Evolutionary conservation across 768 basidiomycete genomes (phyloP), one percentile per base, ranked within the genome.

Genomic region (Gloeophyllum trabeum): DNA sequence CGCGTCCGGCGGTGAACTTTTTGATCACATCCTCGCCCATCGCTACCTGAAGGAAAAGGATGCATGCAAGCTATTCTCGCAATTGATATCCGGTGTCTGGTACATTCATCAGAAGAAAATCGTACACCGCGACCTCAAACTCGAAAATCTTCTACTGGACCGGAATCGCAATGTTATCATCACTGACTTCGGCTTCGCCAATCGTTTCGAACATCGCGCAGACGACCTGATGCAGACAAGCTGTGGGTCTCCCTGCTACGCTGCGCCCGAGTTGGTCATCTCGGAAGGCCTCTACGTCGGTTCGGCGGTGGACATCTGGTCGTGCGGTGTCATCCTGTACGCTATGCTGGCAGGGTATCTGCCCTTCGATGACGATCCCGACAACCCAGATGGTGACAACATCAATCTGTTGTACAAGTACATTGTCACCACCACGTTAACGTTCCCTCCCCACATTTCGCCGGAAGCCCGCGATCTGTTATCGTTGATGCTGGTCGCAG

Each of bases 61-160:
- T 55, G 96, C 96, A 1, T 80, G 87, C 49, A 92, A 86, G 59
- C 81, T 99, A 30, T 99, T 99, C 59, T 89, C 90, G 14, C 96
- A 99, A 62, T 86, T 99, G 60, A 83, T 99, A 53, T 96, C 92
- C 19, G 96, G 94, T 47, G 96, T 99, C 24, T 90, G 89, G 81
- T 99, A 99, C 65, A 90, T 97, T 44, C 96, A 98, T 65, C 81
- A 90, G 63, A 97, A 97, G 73, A 93, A 96, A 68, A 97, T 99
- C 47, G 94, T 98, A 38, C 96, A 99, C 61, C 89, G 96, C 45
- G 94, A 99, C 65, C 82, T 99, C 61, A 99, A 99, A 65, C 81
- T 99, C 49, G 94, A 98, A 66, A 99, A 98, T 57, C 71, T 99
- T 3, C 80, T 99, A 32, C 80, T 99, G 44, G 96, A 99, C 66